Evolutionary conservation across 192 early-diverging fungal genomes (phyloP).

Genomic region (Coemansia sp.): DNA sequence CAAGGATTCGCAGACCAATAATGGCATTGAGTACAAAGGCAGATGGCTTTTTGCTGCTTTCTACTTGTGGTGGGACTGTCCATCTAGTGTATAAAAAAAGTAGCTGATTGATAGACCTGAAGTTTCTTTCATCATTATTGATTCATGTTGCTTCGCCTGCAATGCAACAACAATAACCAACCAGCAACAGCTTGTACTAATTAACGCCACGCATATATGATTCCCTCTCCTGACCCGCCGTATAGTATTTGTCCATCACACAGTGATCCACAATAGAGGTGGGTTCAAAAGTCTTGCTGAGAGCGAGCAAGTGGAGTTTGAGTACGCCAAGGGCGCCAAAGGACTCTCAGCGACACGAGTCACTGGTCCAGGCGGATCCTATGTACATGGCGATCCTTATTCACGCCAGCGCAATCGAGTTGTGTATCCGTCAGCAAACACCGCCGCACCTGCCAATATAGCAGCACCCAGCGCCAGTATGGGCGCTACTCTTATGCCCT

Average conservation of each 20-base stretch:
- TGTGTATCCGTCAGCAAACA: background rate
- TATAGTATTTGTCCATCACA: slow-evolving; percentile 77
- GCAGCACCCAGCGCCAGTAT: background rate
- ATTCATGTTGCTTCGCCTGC: background rate
- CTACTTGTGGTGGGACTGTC: background rate
- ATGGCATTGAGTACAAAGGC: background rate
- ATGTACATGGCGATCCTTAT: slow-evolving; percentile 78
- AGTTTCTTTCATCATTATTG: background rate
- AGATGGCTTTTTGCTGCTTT: background rate
- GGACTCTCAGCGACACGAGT: slow-evolving; percentile 82
- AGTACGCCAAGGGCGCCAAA: slow-evolving; percentile 70
- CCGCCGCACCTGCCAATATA: background rate
- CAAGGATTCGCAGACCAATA: background rate
- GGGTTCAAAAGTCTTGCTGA: slow-evolving; percentile 76
- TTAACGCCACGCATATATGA: background rate
- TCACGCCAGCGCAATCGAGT: slow-evolving; percentile 28
- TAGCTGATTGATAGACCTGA: too few relatives aligned
- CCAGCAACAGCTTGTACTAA: background rate
- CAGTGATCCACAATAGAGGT: slow-evolving; percentile 71
- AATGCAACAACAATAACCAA: too few relatives aligned
- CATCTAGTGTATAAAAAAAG: background rate
- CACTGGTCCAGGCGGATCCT: slow-evolving; percentile 66
- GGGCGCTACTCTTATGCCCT: slow-evolving; percentile 7
- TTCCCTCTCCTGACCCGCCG: slow-evolving; percentile 4
- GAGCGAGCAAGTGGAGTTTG: slow-evolving; percentile 69